Evolutionary conservation across 345 rosid species (phyloP).

Genomic region (Psidium guajava): DNA sequence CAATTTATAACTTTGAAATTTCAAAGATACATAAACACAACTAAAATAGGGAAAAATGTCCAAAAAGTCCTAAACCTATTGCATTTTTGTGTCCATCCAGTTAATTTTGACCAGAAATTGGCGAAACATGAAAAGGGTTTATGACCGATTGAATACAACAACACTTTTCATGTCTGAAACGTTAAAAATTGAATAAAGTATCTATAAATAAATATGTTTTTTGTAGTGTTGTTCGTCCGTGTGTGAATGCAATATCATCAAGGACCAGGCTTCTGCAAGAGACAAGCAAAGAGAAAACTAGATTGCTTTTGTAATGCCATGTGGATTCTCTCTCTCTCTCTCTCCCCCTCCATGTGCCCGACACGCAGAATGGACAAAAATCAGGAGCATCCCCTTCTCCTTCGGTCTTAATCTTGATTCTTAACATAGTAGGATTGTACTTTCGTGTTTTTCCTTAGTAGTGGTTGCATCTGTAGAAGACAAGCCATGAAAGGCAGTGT

Average conservation of each 20-base stretch:
- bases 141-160: neutral
- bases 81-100: too few species aligned
- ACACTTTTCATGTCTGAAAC: neutral
- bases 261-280: neutral
- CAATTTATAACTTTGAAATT: neutral
- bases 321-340: neutral
- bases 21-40: neutral
- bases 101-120: too few species aligned
- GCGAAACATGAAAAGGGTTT: too few species aligned
- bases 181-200: neutral
- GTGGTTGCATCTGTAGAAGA: neutral
- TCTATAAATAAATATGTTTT: neutral
- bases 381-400: neutral
- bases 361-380: neutral
- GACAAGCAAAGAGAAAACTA: neutral
- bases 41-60: too few species aligned
- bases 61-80: too few species aligned
- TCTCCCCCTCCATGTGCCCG: neutral
- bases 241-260: neutral
- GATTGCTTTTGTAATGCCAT: neutral
- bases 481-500: neutral
- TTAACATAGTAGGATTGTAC: neutral
- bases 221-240: neutral
- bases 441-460: neutral
- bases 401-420: neutral